Evolutionary conservation across 805 yeast species (phyloP).

Genomic region (Nakazawaea sp.): DNA sequence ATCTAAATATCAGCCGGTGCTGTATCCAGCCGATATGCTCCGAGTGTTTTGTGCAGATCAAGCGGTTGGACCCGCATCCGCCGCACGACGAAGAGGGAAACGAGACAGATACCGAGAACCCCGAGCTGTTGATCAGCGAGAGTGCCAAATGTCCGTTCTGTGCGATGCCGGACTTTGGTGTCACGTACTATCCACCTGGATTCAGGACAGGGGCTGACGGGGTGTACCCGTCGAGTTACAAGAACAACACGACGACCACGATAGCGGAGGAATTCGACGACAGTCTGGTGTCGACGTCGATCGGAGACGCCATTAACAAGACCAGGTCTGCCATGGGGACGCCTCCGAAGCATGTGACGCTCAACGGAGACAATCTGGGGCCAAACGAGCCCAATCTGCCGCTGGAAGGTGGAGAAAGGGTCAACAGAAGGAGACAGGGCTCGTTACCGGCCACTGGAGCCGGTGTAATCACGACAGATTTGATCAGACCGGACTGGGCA

Average conservation of each 20-base stretch:
- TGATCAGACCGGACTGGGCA: slow-evolving; percentile 92
- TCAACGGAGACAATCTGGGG: background rate
- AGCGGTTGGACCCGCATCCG: slow-evolving; percentile 86
- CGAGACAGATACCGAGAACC: slow-evolving; percentile 26
- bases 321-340: slow-evolving; percentile 21
- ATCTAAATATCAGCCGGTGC: slow-evolving; percentile 75
- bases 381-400: background rate
- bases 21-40: slow-evolving; percentile 92
- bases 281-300: slow-evolving; percentile 14
- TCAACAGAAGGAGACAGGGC: slow-evolving; percentile 31
- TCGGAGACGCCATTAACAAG: slow-evolving; percentile 20
- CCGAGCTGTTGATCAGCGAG: slow-evolving; percentile 71
- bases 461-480: slow-evolving; percentile 72
- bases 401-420: background rate
- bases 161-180: slow-evolving; percentile 80
- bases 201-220: slow-evolving; percentile 54
- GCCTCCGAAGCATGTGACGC: slow-evolving; percentile 16
- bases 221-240: slow-evolving; percentile 38
- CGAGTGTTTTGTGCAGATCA: slow-evolving; percentile 95
- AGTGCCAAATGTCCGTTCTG: slow-evolving; percentile 93
- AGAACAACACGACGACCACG: slow-evolving; percentile 13
- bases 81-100: slow-evolving; percentile 63
- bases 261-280: slow-evolving; percentile 16
- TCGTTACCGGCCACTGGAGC: slow-evolving; percentile 64
- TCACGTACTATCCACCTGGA: slow-evolving; percentile 66